Conservation (phyloP, 805 yeast species). For the Kodamaea sagamina region DNA sequence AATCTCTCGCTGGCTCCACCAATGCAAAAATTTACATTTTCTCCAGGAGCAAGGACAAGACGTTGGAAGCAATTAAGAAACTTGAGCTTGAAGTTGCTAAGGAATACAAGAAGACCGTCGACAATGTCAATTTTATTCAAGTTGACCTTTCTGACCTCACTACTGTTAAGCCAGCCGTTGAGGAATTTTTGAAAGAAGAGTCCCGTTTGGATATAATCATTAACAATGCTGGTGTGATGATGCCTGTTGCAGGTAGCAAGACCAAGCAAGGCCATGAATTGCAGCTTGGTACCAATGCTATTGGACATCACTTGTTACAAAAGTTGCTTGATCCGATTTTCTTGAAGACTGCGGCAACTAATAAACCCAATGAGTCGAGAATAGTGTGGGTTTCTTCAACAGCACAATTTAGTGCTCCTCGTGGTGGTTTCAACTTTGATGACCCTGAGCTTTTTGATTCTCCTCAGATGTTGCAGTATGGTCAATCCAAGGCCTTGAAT, state of each 20-base stretch:
- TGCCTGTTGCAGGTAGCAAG: slow-evolving; percentile 33
- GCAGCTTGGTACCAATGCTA: slow-evolving; percentile 47
- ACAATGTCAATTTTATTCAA: slow-evolving; percentile 10
- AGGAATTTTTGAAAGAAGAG: slow-evolving; percentile 15
- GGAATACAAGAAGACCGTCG: slow-evolving; percentile 16
- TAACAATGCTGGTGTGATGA: slow-evolving; percentile 36
- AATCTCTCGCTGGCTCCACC: slow-evolving; percentile 28
- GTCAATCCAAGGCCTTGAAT: slow-evolving; percentile 46
- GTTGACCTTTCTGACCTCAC: slow-evolving; percentile 14
- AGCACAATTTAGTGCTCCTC: slow-evolving; percentile 31
- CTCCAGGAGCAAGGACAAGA: slow-evolving; percentile 37
- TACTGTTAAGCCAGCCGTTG: slow-evolving; percentile 26
- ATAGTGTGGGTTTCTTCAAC: slow-evolving; percentile 49
- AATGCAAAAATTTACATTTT: slow-evolving; percentile 37
- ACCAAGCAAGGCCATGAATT: slow-evolving; percentile 49
- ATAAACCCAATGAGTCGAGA: slow-evolving; percentile 31
- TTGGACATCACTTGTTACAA: slow-evolving; percentile 50
- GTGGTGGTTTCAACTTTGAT: slow-evolving; percentile 36
- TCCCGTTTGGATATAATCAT: slow-evolving; percentile 24
- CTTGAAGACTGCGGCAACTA: slow-evolving; percentile 29
- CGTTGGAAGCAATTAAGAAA: slow-evolving; percentile 27
- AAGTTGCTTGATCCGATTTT: slow-evolving; percentile 40
- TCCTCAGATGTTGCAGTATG: slow-evolving; percentile 32
- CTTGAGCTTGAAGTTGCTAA: slow-evolving; percentile 26
- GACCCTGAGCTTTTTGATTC: slow-evolving; percentile 18